Percentiles rank a stretch among this genome's conserved stretches.
These are phyloP conservation scores for Crotalaria pallida DNA, from an alignment of 306 rosid species.

Conservation along the genomic window DNA sequence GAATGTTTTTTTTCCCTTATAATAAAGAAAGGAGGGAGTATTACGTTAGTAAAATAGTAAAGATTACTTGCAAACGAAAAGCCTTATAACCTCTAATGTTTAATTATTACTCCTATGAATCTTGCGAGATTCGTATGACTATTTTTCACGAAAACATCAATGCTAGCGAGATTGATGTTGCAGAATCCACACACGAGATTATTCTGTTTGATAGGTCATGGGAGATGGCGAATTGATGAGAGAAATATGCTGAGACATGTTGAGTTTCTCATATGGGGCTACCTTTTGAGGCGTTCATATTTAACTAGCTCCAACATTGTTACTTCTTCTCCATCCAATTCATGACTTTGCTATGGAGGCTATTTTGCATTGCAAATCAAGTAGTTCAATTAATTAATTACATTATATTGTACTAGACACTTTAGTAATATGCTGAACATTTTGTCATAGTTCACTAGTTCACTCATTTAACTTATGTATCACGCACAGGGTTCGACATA, in stretches of 20 bases:
- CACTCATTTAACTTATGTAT: no score
- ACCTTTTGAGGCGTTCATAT: background rate
- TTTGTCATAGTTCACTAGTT: no score
- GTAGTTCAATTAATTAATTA: background rate
- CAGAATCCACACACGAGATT: background rate
- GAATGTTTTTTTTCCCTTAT: no score
- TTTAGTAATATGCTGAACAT: no score
- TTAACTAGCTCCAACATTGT: background rate
- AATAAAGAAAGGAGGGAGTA: no score
- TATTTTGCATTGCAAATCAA: background rate
- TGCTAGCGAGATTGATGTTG: background rate
- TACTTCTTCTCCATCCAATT: background rate
- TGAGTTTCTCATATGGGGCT: background rate
- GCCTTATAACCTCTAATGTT: no score
- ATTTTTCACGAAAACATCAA: conserved; percentile 1
- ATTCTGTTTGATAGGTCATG: background rate
- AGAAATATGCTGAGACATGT: background rate
- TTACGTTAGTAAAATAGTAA: no score
- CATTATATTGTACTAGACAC: background rate
- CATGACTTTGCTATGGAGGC: background rate
- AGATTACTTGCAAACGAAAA: no score
- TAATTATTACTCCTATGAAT: no score
- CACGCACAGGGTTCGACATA: no score
- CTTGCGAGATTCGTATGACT: background rate
- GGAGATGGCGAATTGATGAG: conserved; percentile 14